phyloP scores from a whole-genome alignment of 2,329 filamentous ascomycete genomes.

The Aspergillus ibericus region DNA sequence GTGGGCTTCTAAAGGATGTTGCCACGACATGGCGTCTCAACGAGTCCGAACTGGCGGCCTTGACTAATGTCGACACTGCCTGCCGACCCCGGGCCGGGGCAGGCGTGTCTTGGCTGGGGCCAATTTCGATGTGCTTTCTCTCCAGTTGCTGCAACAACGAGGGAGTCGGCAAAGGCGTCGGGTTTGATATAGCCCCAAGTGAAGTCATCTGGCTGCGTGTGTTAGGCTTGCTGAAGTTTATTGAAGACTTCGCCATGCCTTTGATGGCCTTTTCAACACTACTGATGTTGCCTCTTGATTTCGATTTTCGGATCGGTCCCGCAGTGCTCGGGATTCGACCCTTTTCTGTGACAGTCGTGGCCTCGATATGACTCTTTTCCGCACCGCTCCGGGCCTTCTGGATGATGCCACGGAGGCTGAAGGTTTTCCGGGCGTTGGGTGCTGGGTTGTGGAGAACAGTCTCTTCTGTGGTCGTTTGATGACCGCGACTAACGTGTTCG shows the following conservation, averaged over 20 bases:
- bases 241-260: background rate
- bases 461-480: slow-evolving; percentile 12
- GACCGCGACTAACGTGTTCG: background rate
- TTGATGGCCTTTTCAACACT: background rate
- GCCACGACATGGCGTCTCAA: background rate
- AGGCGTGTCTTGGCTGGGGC: slow-evolving; percentile 7
- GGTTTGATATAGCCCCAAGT: background rate
- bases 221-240: background rate
- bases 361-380: slow-evolving; percentile 5
- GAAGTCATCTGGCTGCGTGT: background rate
- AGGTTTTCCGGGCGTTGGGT: slow-evolving; percentile 17
- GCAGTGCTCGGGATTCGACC: background rate
- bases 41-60: slow-evolving; percentile 4
- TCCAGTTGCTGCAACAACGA: background rate
- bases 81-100: slow-evolving; percentile 21
- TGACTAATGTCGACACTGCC: slow-evolving; percentile 20
- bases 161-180: background rate
- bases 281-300: background rate
- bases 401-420: slow-evolving; percentile 23
- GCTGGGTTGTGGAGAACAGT: slow-evolving; percentile 12
- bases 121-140: background rate
- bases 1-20: slow-evolving; percentile 21
- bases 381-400: slow-evolving; percentile 9
- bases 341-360: background rate
- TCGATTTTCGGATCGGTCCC: background rate